These are phyloP conservation scores for Myxozyma sirexii DNA, from an alignment of 805 yeast species.

Conservation along the genomic window DNA sequence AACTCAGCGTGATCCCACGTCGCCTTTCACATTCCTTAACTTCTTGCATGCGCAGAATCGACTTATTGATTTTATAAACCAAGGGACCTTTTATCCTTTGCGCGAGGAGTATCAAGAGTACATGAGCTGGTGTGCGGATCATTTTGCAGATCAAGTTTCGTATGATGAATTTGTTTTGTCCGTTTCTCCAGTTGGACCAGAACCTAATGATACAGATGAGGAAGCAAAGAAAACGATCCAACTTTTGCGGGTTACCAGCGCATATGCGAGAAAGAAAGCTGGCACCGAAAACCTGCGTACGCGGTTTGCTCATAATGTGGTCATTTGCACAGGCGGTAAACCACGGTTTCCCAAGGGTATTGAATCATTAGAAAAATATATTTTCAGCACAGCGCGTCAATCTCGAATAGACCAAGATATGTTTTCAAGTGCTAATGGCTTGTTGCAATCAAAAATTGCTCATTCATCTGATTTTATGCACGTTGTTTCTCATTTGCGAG, in stretches of 20 bases:
- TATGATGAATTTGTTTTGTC: slow-evolving; percentile 27
- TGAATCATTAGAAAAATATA: not conserved
- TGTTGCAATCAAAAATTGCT: not conserved
- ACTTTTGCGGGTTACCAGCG: not conserved
- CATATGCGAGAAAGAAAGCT: not conserved
- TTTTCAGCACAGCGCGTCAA: too few relatives aligned
- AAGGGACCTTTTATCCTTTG: slow-evolving; percentile 36
- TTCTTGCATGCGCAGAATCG: slow-evolving; percentile 32
- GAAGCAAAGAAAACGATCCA: not conserved
- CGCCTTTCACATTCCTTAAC: slow-evolving; percentile 37
- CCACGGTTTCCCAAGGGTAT: slow-evolving; percentile 30
- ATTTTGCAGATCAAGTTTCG: slow-evolving; percentile 25
- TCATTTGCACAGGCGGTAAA: slow-evolving; percentile 36
- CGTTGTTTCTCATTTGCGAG: not conserved
- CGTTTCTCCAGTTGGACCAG: slow-evolving; percentile 3
- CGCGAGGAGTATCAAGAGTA: slow-evolving; percentile 38
- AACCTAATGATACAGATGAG: not conserved
- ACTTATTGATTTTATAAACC: slow-evolving; percentile 34
- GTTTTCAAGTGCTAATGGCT: not conserved
- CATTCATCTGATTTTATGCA: slow-evolving; percentile 35
- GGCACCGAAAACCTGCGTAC: not conserved
- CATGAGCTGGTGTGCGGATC: slow-evolving; percentile 38
- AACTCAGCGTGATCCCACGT: slow-evolving; percentile 37
- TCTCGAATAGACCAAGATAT: too few relatives aligned
- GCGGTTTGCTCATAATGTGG: slow-evolving; percentile 26